A percentile compares a stretch with the other conserved stretches of the same genome.
Evolutionary conservation across 1,284 basidiomycete species (phyloP).

Genomic region (Pascua sp.): DNA sequence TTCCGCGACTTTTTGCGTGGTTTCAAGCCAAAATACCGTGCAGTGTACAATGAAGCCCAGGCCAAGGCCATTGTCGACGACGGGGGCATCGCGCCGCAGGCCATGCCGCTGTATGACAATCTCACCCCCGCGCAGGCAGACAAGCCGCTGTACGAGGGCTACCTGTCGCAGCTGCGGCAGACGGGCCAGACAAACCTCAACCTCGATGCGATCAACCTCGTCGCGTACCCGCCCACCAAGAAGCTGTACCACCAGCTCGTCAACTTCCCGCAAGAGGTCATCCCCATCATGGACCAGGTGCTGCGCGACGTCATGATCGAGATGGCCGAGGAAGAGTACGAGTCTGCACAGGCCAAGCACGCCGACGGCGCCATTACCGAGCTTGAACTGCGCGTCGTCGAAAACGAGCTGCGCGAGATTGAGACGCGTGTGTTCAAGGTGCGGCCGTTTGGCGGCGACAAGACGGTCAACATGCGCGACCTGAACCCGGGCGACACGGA

Average conservation of each 20-base stretch:
- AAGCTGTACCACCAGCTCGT: conserved; percentile 75
- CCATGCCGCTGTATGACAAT: conserved; percentile 45
- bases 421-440: conserved; percentile 83
- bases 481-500: conserved; percentile 91
- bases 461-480: conserved; percentile 79
- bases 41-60: conserved; percentile 58
- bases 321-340: conserved; percentile 71
- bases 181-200: conserved; percentile 91
- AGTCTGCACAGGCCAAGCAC: conserved; percentile 42
- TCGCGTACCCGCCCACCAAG: conserved; percentile 77
- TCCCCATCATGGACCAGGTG: conserved; percentile 95
- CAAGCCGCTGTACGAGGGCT: conserved; percentile 72
- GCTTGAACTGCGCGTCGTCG: conserved; percentile 66
- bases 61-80: conserved; percentile 35
- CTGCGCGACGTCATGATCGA: conserved; percentile 86
- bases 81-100: conserved; percentile 35
- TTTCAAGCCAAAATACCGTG: conserved; percentile 91
- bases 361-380: conserved; percentile 32
- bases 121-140: conserved; percentile 64
- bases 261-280: conserved; percentile 94
- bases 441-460: conserved; percentile 76
- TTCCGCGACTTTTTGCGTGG: conserved; percentile 86
- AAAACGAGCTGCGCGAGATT: conserved; percentile 74
- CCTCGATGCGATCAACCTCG: conserved; percentile 82
- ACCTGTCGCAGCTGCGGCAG: conserved; percentile 79